These are phyloP conservation scores for Nyctanthes arbortristis DNA, from an alignment of 257 asterid genomes.

Conservation along the genomic window DNA sequence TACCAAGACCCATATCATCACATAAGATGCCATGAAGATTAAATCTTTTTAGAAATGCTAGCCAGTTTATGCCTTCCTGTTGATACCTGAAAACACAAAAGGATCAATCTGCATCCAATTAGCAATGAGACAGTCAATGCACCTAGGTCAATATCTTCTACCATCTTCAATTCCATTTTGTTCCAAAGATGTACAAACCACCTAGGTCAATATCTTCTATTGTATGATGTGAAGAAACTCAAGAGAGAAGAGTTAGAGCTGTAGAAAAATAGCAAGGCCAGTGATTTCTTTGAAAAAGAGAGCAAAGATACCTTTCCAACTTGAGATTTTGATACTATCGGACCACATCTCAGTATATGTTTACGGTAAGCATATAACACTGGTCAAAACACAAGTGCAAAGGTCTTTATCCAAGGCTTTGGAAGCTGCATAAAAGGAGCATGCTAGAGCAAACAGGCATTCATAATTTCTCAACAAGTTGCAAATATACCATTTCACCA, in stretches of 20 bases:
- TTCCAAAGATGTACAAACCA: not conserved
- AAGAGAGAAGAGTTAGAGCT: not conserved
- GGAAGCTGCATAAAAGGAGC: not conserved
- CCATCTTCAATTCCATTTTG: not conserved
- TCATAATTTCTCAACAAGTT: not conserved
- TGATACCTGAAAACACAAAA: slow-evolving; percentile 72
- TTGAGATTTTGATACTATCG: not conserved
- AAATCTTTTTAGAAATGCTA: slow-evolving; percentile 89
- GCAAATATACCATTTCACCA: no score
- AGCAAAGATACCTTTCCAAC: not conserved
- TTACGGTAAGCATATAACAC: not conserved
- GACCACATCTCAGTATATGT: not conserved
- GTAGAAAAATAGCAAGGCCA: not conserved
- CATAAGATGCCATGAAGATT: slow-evolving; percentile 97
- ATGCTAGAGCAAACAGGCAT: not conserved
- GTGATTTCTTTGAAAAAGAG: not conserved
- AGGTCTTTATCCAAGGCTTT: not conserved
- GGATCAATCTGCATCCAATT: not conserved
- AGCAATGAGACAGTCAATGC: not conserved
- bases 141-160: not conserved
- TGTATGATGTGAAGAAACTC: not conserved
- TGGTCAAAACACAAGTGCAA: not conserved
- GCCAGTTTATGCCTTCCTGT: slow-evolving; percentile 99
- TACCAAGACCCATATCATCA: slow-evolving; percentile 99
- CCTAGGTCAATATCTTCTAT: not conserved